Evolutionary conservation across 2,329 filamentous ascomycete genomes (phyloP).

Genomic region (Daldinia sp.): DNA sequence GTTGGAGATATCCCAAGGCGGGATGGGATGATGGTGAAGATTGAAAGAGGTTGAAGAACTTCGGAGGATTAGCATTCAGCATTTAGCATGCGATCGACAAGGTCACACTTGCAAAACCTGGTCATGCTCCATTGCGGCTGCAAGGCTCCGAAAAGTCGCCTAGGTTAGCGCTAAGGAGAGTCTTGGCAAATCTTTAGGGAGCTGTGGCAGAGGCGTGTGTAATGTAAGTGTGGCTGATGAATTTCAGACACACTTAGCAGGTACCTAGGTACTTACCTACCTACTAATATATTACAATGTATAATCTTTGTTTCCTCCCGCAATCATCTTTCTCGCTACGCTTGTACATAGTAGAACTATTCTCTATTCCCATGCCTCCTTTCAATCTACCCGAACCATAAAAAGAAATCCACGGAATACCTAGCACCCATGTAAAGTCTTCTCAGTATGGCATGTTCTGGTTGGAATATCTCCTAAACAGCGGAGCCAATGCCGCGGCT

Average conservation of each 20-base stretch:
- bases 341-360: no score
- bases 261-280: background rate
- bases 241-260: background rate
- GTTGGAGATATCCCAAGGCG: constrained; percentile 3
- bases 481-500: background rate
- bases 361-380: no score
- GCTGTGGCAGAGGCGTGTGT: background rate
- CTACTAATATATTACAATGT: no score
- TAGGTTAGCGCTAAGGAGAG: background rate
- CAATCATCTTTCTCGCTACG: background rate
- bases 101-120: constrained; percentile 18
- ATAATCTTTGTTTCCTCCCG: no score
- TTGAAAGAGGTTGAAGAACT: constrained; percentile 15
- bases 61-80: constrained; percentile 15
- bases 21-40: constrained; percentile 21
- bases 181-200: no score
- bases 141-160: constrained; percentile 23
- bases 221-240: no score
- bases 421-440: background rate
- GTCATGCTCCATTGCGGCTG: constrained; percentile 6
- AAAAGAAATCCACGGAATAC: no score
- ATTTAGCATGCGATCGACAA: constrained; percentile 26
- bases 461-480: background rate
- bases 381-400: no score
- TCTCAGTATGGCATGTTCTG: background rate